Conservation (phyloP, 2,329 filamentous ascomycete species). For the Blumeria graminis region DNA sequence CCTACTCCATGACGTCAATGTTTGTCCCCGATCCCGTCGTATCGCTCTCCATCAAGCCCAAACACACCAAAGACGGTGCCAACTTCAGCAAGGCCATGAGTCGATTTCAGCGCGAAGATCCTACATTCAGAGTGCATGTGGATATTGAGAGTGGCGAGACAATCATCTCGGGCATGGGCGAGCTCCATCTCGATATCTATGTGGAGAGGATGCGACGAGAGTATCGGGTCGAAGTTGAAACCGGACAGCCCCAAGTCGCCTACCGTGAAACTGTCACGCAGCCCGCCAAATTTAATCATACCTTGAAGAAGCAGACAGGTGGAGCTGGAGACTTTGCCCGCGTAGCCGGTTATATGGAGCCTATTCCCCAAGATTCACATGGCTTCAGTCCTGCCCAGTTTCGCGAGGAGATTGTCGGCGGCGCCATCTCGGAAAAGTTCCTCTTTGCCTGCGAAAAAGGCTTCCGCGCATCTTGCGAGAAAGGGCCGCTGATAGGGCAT, state of each 20-base stretch:
- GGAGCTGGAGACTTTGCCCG: constrained; percentile 89
- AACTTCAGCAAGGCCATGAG: constrained; percentile 99
- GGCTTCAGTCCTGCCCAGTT: constrained; percentile 52
- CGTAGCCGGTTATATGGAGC: constrained; percentile 79
- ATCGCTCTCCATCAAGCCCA: constrained; percentile 90
- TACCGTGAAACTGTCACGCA: constrained; percentile 84
- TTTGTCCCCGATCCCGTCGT: constrained; percentile 95
- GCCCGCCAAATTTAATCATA: constrained; percentile 67
- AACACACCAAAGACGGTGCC: constrained; percentile 70
- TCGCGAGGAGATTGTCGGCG: constrained; percentile 68
- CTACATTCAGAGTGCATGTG: constrained; percentile 86
- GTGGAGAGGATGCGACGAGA: constrained; percentile 90
- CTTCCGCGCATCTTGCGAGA: constrained; percentile 59
- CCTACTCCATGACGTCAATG: constrained; percentile 96
- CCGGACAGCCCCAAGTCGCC: constrained; percentile 88
- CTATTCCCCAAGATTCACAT: constrained; percentile 25
- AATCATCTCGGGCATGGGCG: constrained; percentile 96
- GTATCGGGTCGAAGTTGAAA: constrained; percentile 87
- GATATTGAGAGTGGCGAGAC: constrained; percentile 86
- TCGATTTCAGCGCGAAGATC: constrained; percentile 93
- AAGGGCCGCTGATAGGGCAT: constrained; percentile 81
- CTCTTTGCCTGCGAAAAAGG: constrained; percentile 86
- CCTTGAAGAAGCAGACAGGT: constrained; percentile 85
- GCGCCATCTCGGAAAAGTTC: constrained; percentile 87
- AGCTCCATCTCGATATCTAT: constrained; percentile 91